Evolutionary conservation across 768 basidiomycete genomes (phyloP), one percentile per base, ranked within the genome.

Genomic region (Collybia nuda): DNA sequence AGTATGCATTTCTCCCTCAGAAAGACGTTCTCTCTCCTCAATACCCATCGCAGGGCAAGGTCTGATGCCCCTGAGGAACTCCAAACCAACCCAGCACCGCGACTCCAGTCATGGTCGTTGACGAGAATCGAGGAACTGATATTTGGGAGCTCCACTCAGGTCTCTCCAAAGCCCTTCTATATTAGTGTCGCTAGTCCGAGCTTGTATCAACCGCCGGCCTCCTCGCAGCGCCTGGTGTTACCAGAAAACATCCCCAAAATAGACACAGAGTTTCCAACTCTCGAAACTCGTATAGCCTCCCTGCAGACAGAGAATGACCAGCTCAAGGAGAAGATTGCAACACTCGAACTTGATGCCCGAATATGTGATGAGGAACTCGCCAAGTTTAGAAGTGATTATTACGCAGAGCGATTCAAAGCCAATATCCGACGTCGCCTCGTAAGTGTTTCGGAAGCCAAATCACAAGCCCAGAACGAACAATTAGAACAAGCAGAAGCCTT

Each of bases 401-500:
- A 60, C 55, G 29, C 65, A 56, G 59, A 63, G 49, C 46, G 63
- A 46, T 54, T 65, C 56, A 57, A 66, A 54, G 54, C 64, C 50
- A 42, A 58, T 56, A 55, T 68, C 24, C 49, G 57, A 5, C 32
- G 50, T 15, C 52, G 56, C 12, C 46, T 52, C 19, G 49, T 56
- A 22, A 56, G 64, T 35, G 32, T 11, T 3, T 32, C 32, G 14
- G 32, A 32, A 32, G 32, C 32, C 7, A 32, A 64, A 56, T 38
- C 59, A 62, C 43, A 42, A 41, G 55, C 46, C 12, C 66, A 68
- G 15, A 59, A 61, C 19, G 48, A 58, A 11, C 57, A 63, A 51
- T 52, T 69, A 9, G 61, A 55, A 26, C 68, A 70, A 40, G 61
- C 65, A 15, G 66, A 69, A 46, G 55, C 59, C 24, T 73, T 75